phyloP scores from a whole-genome alignment of 169 alveolate species.

The Plasmodium berghei region DNA sequence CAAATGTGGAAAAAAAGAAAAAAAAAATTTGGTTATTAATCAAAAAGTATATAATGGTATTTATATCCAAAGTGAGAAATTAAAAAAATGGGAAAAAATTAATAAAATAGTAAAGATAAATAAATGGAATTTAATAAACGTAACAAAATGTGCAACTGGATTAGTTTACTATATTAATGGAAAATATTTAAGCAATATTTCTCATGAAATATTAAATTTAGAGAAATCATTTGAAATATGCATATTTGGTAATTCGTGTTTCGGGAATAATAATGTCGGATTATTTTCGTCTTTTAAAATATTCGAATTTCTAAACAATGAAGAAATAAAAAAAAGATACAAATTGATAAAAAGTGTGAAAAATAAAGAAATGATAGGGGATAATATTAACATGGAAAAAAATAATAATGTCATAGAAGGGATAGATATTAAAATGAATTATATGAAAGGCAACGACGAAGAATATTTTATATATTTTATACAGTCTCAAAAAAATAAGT shows the following conservation, averaged over 20 bases:
- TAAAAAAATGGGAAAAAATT: slow-evolving; percentile 26
- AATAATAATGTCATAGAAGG: slow-evolving; percentile 38
- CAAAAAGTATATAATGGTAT: slow-evolving; percentile 1
- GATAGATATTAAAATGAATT: slow-evolving; percentile 22
- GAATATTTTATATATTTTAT: slow-evolving; percentile 33
- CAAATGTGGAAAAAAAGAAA: neutral
- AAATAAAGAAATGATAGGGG: slow-evolving; percentile 68
- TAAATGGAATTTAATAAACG: slow-evolving; percentile 50
- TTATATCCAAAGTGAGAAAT: slow-evolving; percentile 34
- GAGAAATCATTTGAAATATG: slow-evolving; percentile 21
- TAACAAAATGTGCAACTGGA: slow-evolving; percentile 49
- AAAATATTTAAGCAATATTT: slow-evolving; percentile 31
- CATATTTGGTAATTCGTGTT: slow-evolving; percentile 70
- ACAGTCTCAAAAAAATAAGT: slow-evolving; percentile 18
- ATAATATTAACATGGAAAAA: slow-evolving; percentile 30
- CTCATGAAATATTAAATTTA: slow-evolving; percentile 53
- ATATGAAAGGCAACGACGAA: neutral
- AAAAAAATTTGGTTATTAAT: neutral
- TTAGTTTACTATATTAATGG: slow-evolving; percentile 64
- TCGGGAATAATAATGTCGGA: slow-evolving; percentile 68
- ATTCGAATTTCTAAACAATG: slow-evolving; percentile 60
- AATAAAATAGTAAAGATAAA: slow-evolving; percentile 32
- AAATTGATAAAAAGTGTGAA: slow-evolving; percentile 28
- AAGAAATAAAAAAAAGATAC: slow-evolving; percentile 68
- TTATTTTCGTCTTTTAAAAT: slow-evolving; percentile 67